These are phyloP conservation scores for Pyricularia sp. DNA, from an alignment of 2,329 filamentous ascomycete species.

Conservation along the genomic window DNA sequence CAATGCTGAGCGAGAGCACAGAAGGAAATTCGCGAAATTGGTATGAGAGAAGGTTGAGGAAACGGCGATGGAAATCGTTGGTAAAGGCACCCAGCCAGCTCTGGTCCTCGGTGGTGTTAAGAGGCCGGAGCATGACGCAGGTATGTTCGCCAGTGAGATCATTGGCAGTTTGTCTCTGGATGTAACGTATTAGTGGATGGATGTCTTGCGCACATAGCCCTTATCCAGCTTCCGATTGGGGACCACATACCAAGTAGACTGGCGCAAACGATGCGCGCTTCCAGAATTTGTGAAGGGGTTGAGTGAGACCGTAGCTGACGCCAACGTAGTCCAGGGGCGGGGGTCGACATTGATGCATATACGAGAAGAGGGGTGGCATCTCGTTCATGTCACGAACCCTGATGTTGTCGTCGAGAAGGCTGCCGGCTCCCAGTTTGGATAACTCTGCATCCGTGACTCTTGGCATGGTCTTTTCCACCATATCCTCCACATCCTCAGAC, in stretches of 20 bases:
- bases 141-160: conserved; percentile 96
- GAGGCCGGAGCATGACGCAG: conserved; percentile 87
- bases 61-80: conserved; percentile 90
- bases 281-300: conserved; percentile 90
- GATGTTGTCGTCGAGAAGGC: conserved; percentile 77
- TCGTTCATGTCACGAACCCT: conserved; percentile 80
- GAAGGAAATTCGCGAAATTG: conserved; percentile 80
- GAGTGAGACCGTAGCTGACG: conserved; percentile 88
- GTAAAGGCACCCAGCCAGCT: conserved; percentile 88
- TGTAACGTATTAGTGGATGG: background rate
- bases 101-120: conserved; percentile 58
- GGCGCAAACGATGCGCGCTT: conserved; percentile 79
- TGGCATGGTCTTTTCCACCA: conserved; percentile 55
- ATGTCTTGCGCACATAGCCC: background rate
- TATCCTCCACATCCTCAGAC: conserved; percentile 55
- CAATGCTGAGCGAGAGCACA: conserved; percentile 72
- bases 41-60: conserved; percentile 81
- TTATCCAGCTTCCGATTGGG: background rate
- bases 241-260: conserved; percentile 58
- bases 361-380: conserved; percentile 90
- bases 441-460: conserved; percentile 78
- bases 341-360: conserved; percentile 73
- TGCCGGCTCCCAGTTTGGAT: conserved; percentile 64
- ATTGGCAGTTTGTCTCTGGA: conserved; percentile 73
- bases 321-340: conserved; percentile 83